These are phyloP conservation scores for Leptodontidium sp. DNA, from an alignment of 2,329 filamentous ascomycete genomes.

Conservation along the genomic window DNA sequence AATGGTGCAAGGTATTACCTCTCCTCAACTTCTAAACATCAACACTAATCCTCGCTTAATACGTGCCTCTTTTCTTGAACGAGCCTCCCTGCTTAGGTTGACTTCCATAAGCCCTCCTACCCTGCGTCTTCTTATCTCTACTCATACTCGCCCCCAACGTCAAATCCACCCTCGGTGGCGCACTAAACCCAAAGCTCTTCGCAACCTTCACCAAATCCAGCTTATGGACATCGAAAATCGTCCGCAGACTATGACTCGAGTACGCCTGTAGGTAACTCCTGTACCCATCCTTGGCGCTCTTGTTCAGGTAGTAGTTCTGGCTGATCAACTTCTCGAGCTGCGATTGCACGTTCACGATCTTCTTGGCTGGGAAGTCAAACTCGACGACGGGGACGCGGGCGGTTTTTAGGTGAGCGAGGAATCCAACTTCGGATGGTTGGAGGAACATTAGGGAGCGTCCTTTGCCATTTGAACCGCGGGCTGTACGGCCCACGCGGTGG, in stretches of 20 bases:
- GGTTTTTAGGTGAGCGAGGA: conserved; percentile 89
- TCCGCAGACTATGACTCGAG: conserved; percentile 82
- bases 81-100: conserved; percentile 69
- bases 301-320: conserved; percentile 97
- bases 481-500: conserved; percentile 94
- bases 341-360: conserved; percentile 88
- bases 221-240: conserved; percentile 86
- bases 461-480: conserved; percentile 82
- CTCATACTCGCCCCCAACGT: conserved; percentile 79
- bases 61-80: conserved; percentile 46
- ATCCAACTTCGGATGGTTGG: conserved; percentile 90
- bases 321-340: conserved; percentile 94
- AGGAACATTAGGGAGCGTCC: conserved; percentile 93
- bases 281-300: conserved; percentile 81
- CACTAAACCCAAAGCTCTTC: conserved; percentile 82
- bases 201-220: conserved; percentile 85
- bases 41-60: conserved; percentile 26
- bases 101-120: conserved; percentile 77
- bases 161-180: conserved; percentile 82
- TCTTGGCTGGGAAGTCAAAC: conserved; percentile 92
- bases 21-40: background rate
- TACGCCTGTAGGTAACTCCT: conserved; percentile 95
- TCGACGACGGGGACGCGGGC: conserved; percentile 93
- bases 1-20: conserved; percentile 32
- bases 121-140: conserved; percentile 73